These are phyloP conservation scores for Plantago ovata DNA, from an alignment of 257 asterid genomes.

Conservation along the genomic window DNA sequence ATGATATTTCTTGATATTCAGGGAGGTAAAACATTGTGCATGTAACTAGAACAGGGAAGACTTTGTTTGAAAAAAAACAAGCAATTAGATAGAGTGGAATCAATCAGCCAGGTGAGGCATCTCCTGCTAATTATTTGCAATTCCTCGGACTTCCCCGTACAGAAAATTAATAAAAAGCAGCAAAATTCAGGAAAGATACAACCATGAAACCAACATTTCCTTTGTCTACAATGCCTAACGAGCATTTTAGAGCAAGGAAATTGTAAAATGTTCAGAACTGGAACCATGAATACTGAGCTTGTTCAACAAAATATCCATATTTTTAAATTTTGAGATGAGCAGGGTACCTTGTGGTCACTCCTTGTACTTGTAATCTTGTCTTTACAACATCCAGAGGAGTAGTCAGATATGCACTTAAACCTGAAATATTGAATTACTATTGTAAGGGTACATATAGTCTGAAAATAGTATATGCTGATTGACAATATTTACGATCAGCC, in stretches of 20 bases:
- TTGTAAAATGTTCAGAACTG: too few species aligned
- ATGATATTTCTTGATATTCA: too few species aligned
- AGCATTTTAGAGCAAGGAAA: too few species aligned
- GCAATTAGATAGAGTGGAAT: too few species aligned
- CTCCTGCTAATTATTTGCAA: too few species aligned
- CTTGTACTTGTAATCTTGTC: slow-evolving; percentile 84
- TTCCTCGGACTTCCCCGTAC: too few species aligned
- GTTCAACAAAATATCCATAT: background rate
- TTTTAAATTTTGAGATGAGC: background rate
- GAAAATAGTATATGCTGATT: slow-evolving; percentile 11
- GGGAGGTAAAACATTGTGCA: background rate
- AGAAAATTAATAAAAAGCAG: too few species aligned
- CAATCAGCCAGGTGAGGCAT: too few species aligned
- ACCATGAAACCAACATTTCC: too few species aligned
- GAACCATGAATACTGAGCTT: background rate
- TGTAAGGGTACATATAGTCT: slow-evolving; percentile 10
- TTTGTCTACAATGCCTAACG: too few species aligned
- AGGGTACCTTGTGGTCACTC: slow-evolving; percentile 49
- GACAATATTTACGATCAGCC: background rate
- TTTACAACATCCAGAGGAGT: slow-evolving; percentile 83
- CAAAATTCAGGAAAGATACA: too few species aligned
- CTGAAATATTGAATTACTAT: slow-evolving; percentile 27
- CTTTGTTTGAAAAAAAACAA: too few species aligned
- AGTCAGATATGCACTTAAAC: slow-evolving; percentile 79
- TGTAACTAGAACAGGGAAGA: background rate